These are phyloP conservation scores for Baeospora myosura DNA, from an alignment of 1,284 basidiomycete species.

Conservation along the genomic window DNA sequence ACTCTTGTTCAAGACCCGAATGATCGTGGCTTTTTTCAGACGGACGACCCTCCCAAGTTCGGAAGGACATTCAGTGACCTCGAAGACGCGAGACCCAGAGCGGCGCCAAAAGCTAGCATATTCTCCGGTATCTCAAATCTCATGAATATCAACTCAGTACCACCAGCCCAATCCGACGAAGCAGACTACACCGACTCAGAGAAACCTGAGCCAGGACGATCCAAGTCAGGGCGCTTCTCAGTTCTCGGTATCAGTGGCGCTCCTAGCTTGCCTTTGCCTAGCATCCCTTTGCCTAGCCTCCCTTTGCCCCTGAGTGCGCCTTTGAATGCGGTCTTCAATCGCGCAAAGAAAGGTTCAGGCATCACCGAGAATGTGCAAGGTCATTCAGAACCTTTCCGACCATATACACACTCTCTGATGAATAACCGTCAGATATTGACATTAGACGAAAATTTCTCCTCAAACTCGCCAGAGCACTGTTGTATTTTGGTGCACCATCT, in stretches of 20 bases:
- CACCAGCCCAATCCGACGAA: background rate
- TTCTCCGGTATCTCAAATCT: slow-evolving; percentile 5
- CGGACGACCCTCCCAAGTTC: slow-evolving; percentile 2
- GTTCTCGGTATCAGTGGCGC: no score
- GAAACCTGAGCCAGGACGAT: background rate
- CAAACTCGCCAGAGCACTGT: slow-evolving; percentile 73
- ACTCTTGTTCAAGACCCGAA: no score
- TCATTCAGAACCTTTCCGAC: no score
- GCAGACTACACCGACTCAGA: background rate
- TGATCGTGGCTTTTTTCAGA: no score
- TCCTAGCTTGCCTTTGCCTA: no score
- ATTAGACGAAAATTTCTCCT: slow-evolving; percentile 71
- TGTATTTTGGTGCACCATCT: slow-evolving; percentile 79
- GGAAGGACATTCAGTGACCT: slow-evolving; percentile 8
- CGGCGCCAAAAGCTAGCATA: slow-evolving; percentile 2
- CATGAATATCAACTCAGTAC: slow-evolving; percentile 1
- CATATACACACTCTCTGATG: no score
- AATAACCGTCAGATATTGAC: slow-evolving; percentile 46
- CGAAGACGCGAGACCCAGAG: slow-evolving; percentile 8
- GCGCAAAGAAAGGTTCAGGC: slow-evolving; percentile 19
- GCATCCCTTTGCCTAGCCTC: no score
- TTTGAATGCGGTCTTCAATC: slow-evolving; percentile 10
- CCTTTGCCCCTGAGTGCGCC: slow-evolving; percentile 8
- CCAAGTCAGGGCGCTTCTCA: no score
- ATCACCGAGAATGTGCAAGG: slow-evolving; percentile 29